phyloP scores from a whole-genome alignment of 331 rosid genomes.

The Pyrus hybrid region DNA sequence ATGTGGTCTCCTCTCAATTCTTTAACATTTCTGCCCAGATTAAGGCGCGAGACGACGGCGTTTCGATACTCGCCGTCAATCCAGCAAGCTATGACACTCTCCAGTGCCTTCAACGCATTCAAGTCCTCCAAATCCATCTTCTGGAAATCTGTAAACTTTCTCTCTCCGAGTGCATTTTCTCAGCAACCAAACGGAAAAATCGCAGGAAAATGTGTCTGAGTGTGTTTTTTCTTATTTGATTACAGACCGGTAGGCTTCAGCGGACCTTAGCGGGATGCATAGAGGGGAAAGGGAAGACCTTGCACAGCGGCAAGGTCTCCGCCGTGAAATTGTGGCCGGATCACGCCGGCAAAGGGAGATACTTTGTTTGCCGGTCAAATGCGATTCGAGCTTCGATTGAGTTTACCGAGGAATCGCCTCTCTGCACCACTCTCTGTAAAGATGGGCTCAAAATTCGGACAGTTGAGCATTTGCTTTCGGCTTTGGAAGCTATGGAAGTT shows the following conservation, averaged over 20 bases:
- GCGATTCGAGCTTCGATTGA: slow-evolving; percentile 54
- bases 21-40: neutral
- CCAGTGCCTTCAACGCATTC: slow-evolving; percentile 25
- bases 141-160: slow-evolving; percentile 46
- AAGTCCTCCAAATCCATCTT: slow-evolving; percentile 47
- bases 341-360: slow-evolving; percentile 60
- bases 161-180: slow-evolving; percentile 1
- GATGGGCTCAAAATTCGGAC: slow-evolving; percentile 60
- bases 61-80: neutral
- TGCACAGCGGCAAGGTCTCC: slow-evolving; percentile 62
- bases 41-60: neutral
- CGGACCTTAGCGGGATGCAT: slow-evolving; percentile 67
- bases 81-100: slow-evolving; percentile 19
- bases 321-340: slow-evolving; percentile 65
- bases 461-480: slow-evolving; percentile 89
- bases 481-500: slow-evolving; percentile 72
- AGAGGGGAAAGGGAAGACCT: slow-evolving; percentile 51
- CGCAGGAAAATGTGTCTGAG: neutral
- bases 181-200: slow-evolving; percentile 8
- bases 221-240: neutral
- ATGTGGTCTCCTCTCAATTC: neutral
- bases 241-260: slow-evolving; percentile 74
- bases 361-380: slow-evolving; percentile 45
- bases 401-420: slow-evolving; percentile 53
- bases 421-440: slow-evolving; percentile 63